Base-by-base conservation (phyloP, 345 rosid species). In the Carallia pectinifolia region DNA sequence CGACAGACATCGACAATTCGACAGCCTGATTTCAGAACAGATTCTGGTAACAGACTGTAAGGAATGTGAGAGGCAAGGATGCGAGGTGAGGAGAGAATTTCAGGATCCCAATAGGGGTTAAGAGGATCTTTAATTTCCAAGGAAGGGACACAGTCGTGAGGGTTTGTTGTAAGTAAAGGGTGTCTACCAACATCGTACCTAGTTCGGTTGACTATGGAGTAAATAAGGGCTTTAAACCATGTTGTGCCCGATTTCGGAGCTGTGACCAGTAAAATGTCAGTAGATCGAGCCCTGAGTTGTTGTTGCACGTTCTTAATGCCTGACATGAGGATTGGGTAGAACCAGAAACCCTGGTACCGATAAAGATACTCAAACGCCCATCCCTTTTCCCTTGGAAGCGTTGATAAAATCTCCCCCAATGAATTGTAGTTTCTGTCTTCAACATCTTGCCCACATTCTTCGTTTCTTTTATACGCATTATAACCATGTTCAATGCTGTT, bases 271-370 rank as follows among this genome's bases (percentile, higher is more conserved):
- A 68, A 4, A 15, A 68, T 17, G 30, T 56, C 61, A 8, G 47
- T 17, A 8, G 60, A 7, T 55, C 60, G 27, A 55, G 60, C 13
- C 31, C 6, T 17, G 69, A 34, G 31, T 27, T 17, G 31, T 1
- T 31, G 27, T 52, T 65, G 69, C 38, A 52, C 6, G 6, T 17
- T 29, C 1, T 18, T 30, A 0, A 17, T 2, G 6, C 58, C 40
- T 16, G 17, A 4, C 2, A n/a, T 3, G 34, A 15, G 0, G 18
- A 2, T 0, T 30, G 8, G 40, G 2, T 6, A 4, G 4, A 31
- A 2, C 59, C 69, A 65, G 23, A 52, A 52, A 13, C 69, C 69
- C 31, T 65, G 69, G 44, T 30, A 65, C 12, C 10, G n/a, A 38
- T 0, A 52, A 27, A 65, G 18, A 31, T 29, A 3, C 17, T 64